A percentile compares a stretch with the other conserved stretches of the same genome.
Conservation (phyloP, 2,329 filamentous ascomycete species). For the Keithomyces neogunnii region DNA sequence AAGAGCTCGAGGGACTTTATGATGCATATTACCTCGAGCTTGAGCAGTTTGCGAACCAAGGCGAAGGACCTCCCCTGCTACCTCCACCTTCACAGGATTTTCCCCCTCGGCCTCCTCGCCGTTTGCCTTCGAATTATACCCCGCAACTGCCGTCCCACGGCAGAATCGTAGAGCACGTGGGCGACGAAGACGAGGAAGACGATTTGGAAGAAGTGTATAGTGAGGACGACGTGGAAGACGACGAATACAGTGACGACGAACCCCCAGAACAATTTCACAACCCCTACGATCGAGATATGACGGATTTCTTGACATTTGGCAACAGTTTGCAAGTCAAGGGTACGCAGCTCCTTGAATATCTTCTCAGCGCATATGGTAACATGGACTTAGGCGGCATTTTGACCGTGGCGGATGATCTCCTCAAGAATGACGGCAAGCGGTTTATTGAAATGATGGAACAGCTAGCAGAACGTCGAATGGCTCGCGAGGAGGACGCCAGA, state of each 20-base stretch:
- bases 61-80: slow-evolving; percentile 51
- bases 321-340: slow-evolving; percentile 93
- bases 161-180: slow-evolving; percentile 61
- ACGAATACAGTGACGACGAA: slow-evolving; percentile 58
- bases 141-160: slow-evolving; percentile 65
- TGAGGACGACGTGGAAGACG: slow-evolving; percentile 48
- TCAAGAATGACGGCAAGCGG: slow-evolving; percentile 98
- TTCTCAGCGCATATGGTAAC: slow-evolving; percentile 37
- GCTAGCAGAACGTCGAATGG: slow-evolving; percentile 93
- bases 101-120: slow-evolving; percentile 49
- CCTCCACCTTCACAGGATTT: slow-evolving; percentile 48
- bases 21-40: slow-evolving; percentile 98
- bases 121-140: slow-evolving; percentile 48
- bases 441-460: slow-evolving; percentile 99
- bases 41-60: slow-evolving; percentile 90
- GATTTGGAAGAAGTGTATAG: slow-evolving; percentile 42
- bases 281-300: slow-evolving; percentile 54
- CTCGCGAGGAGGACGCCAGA: slow-evolving; percentile 79
- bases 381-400: slow-evolving; percentile 78
- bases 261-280: slow-evolving; percentile 60
- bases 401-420: slow-evolving; percentile 93
- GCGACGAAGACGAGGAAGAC: slow-evolving; percentile 46
- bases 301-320: slow-evolving; percentile 95
- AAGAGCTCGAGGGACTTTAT: slow-evolving; percentile 94
- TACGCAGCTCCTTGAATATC: slow-evolving; percentile 41